These are phyloP conservation scores for Fagopyrum esculentum DNA, from an alignment of 148 eudicot species.

Conservation along the genomic window DNA sequence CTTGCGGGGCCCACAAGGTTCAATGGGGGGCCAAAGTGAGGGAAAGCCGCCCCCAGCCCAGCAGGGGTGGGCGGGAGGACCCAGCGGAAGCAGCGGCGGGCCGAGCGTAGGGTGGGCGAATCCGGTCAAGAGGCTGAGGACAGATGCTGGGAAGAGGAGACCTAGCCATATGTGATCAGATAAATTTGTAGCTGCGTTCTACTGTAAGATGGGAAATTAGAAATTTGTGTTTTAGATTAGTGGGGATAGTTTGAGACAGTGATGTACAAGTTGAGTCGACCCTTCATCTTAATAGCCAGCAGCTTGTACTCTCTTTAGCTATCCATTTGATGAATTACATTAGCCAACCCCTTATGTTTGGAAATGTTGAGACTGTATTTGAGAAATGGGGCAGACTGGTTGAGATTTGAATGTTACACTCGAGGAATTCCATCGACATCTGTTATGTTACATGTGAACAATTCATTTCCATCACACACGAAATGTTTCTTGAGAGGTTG, in stretches of 20 bases:
- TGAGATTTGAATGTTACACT: no score
- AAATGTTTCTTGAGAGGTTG: no score
- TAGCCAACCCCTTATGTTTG: no score
- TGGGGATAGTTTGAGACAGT: constrained; percentile 9
- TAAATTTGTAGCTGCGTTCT: not conserved
- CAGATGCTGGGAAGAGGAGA: constrained; percentile 74
- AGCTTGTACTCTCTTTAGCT: not conserved
- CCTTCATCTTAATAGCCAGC: not conserved
- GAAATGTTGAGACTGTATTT: no score
- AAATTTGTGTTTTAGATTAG: not conserved
- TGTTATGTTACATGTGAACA: no score
- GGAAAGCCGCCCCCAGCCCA: constrained; percentile 7
- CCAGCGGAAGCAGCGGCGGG: constrained; percentile 17
- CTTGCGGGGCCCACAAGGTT: constrained; percentile 64
- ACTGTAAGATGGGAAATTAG: not conserved
- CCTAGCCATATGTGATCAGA: constrained; percentile 55
- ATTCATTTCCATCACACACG: no score
- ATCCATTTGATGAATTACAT: not conserved
- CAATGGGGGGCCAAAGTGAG: constrained; percentile 33
- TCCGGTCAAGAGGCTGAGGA: constrained; percentile 80
- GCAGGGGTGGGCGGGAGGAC: not conserved
- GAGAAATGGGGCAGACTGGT: no score
- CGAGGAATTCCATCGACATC: no score
- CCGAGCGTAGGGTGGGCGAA: constrained; percentile 64
- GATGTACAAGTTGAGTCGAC: not conserved